These are phyloP conservation scores for Schwanniomyces polymorphus DNA, from an alignment of 805 yeast species.

Conservation along the genomic window DNA sequence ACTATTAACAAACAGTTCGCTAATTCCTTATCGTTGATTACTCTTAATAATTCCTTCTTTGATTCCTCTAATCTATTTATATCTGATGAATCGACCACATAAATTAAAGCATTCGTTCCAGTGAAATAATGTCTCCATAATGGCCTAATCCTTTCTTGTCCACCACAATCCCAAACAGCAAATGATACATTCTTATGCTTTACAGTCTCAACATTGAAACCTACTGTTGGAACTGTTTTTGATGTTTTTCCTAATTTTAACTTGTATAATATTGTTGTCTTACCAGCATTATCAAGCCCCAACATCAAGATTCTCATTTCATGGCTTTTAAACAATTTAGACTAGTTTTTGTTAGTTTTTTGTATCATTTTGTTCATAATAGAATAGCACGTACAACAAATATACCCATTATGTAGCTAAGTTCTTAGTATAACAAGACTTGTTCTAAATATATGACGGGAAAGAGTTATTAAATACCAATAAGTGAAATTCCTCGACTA, in stretches of 20 bases:
- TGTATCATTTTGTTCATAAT: neutral
- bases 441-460: neutral
- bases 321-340: constrained; percentile 65
- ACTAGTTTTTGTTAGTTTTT: constrained; percentile 14
- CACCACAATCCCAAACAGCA: constrained; percentile 96
- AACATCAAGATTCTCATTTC: constrained; percentile 95
- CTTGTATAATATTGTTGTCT: constrained; percentile 84
- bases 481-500: neutral
- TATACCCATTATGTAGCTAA: neutral
- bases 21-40: constrained; percentile 82
- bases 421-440: neutral
- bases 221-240: constrained; percentile 89
- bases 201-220: constrained; percentile 88
- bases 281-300: constrained; percentile 92
- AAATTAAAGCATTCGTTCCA: constrained; percentile 88
- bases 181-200: constrained; percentile 78
- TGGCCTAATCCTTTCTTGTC: constrained; percentile 89
- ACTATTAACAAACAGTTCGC: constrained; percentile 76
- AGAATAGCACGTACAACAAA: neutral
- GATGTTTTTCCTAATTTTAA: constrained; percentile 71
- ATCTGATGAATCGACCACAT: constrained; percentile 86
- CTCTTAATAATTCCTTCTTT: constrained; percentile 72
- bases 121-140: constrained; percentile 95
- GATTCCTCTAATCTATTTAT: constrained; percentile 71
- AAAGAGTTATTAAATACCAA: neutral